Evolutionary conservation across 129 eudicot genomes (phyloP).

Genomic region (Flaveria sonorensis): DNA sequence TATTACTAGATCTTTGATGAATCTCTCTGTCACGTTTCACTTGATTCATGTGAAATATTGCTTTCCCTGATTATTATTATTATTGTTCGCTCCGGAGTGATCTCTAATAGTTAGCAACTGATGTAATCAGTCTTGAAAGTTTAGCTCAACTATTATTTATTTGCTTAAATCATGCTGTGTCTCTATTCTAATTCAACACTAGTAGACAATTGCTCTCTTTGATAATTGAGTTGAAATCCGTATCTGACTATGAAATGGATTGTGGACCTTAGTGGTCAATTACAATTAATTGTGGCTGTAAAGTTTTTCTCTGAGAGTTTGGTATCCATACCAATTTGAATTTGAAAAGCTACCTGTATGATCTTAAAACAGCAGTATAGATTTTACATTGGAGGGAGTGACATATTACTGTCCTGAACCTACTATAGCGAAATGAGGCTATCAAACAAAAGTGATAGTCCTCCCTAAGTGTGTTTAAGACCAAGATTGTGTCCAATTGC

Average conservation of each 20-base stretch:
- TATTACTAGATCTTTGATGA: conserved; percentile 20
- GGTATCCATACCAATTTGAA: conserved; percentile 3
- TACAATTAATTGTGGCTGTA: neutral
- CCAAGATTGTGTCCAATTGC: neutral
- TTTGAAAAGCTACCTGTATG: conserved; percentile 10
- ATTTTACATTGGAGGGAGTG: neutral
- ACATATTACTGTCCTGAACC: neutral
- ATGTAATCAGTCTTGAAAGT: neutral
- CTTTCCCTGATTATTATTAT: conserved; percentile 10
- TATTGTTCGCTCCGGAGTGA: too few relatives aligned
- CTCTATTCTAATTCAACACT: neutral
- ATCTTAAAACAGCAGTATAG: neutral
- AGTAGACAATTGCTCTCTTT: conserved; percentile 1
- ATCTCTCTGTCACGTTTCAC: neutral
- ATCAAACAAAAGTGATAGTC: neutral
- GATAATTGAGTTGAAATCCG: conserved; percentile 17
- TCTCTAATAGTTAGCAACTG: neutral
- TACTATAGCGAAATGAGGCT: neutral
- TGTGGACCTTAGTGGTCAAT: conserved; percentile 9
- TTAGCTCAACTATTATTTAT: neutral
- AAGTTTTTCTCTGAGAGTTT: neutral
- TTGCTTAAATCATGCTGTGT: neutral
- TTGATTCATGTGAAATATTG: conserved; percentile 3
- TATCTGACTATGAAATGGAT: conserved; percentile 14
- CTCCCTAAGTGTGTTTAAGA: neutral